Percentiles rank a stretch among this genome's conserved stretches.
Conservation (phyloP, 768 basidiomycete species). For the Russula vinacea region DNA sequence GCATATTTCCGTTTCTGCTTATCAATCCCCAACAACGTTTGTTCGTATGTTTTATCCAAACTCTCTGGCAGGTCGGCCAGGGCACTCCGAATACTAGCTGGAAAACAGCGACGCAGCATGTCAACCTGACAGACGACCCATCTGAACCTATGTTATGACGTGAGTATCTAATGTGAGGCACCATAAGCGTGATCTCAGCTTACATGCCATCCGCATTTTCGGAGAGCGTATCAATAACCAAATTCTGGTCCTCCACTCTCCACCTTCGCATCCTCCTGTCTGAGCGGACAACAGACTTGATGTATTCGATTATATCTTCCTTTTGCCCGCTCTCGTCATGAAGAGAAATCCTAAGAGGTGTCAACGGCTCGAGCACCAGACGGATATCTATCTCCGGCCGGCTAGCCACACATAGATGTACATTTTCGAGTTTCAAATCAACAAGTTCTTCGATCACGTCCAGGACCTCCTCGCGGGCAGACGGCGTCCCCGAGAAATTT, state of each 20-base stretch:
- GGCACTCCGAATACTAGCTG: not conserved
- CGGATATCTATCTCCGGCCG: conserved; percentile 15
- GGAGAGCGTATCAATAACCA: not conserved
- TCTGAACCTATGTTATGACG: not conserved
- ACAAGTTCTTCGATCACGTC: not conserved
- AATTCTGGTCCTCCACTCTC: not conserved
- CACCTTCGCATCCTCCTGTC: conserved; percentile 15
- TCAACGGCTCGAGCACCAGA: not conserved
- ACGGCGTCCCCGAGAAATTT: not conserved
- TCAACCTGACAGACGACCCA: not conserved
- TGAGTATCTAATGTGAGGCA: not conserved
- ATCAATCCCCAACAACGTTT: not conserved
- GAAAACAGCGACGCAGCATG: not conserved
- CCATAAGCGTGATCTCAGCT: not conserved
- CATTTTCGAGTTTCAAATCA: not conserved
- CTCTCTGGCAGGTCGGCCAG: not conserved
- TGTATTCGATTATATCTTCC: not conserved
- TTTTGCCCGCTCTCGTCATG: conserved; percentile 8
- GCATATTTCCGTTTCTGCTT: not conserved
- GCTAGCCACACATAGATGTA: conserved; percentile 11
- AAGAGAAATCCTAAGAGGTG: not conserved
- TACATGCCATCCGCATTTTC: conserved; percentile 17
- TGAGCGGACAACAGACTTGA: not conserved
- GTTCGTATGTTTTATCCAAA: not conserved
- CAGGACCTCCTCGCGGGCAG: conserved; percentile 11